These are phyloP conservation scores for Populus euphratica DNA, from an alignment of 345 rosid genomes.

Conservation along the genomic window DNA sequence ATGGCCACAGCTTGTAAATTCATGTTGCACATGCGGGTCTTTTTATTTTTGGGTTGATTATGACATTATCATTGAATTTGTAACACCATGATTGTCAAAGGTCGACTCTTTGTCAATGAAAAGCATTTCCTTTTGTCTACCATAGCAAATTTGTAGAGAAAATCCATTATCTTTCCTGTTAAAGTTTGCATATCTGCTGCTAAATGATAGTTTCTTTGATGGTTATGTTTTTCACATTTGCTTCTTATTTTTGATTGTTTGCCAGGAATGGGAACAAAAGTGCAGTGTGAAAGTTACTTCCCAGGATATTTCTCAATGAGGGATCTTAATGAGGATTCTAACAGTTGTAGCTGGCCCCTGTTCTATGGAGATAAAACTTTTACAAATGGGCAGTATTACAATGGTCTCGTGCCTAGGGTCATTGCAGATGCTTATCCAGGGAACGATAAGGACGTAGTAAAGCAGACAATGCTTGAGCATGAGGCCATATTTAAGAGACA, in stretches of 20 bases:
- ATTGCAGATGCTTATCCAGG: constrained; percentile 42
- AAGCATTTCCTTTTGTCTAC: background rate
- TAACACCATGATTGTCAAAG: background rate
- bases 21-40: background rate
- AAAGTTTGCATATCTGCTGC: background rate
- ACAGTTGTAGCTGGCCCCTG: constrained; percentile 57
- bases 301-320: constrained; percentile 60
- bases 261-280: constrained; percentile 74
- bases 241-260: constrained; percentile 16
- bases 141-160: background rate
- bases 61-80: background rate
- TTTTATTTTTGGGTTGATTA: background rate
- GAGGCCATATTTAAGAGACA: constrained; percentile 78
- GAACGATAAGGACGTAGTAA: constrained; percentile 55
- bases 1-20: background rate
- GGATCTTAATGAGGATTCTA: constrained; percentile 65
- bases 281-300: constrained; percentile 65
- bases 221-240: background rate
- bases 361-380: constrained; percentile 44
- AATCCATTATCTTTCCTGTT: background rate
- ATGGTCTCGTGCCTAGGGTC: constrained; percentile 42
- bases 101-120: background rate
- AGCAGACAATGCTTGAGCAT: constrained; percentile 77
- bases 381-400: constrained; percentile 48
- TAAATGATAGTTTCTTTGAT: background rate